Base-by-base conservation (phyloP, 768 basidiomycete species). In the Amanita pseudoporphyria region DNA sequence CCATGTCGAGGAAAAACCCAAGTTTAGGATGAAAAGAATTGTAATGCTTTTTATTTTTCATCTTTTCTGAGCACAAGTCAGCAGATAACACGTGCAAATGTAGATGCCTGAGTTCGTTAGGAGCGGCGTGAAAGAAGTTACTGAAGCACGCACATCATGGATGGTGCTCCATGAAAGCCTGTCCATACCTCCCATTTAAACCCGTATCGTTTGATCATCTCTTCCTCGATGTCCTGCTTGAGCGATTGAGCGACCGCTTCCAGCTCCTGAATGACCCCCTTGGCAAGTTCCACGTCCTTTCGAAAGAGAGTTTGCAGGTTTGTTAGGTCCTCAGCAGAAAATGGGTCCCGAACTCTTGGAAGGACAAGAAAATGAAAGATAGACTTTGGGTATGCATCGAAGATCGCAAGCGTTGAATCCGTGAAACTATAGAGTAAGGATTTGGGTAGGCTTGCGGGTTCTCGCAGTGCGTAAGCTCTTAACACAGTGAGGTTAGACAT, bases 41-140 rank as follows among this genome's bases (percentile, higher is more conserved):
- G 66, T 90, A 87, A 56, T 96, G 93, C 59, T 84, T 87, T 71
- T 95, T 96, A 49, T 71, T 76, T 67, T 93, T 95, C 70, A 94
- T 65, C 45, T 66, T 68, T 7, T 78, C 73, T 0, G 84, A 83
- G 47, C 72, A 72, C 31, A 92, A 61, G 60, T 96, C 93, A 4
- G 78, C 73, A 3, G 91, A 92, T 33, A 96, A 66, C 46, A 96
- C 79, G 60, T 96, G 93, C 9, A 95, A 64, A 59, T 96, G 89
- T 2, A 92, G 52, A 61, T 92, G 89, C 52, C 87, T 89, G 52
- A 5, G 18, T 16, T 21, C n/a, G 13, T 44, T 36, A 33, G 18
- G 36, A 7, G 9, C 13, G 21, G 38, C 3, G 18, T 21, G 14
- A 37, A 18, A n/a, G 9, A 47, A 30, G 51, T 21, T 49, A 22